These are phyloP conservation scores for Puya raimondii DNA, from an alignment of 176 grass and related monocot species.

Conservation along the genomic window DNA sequence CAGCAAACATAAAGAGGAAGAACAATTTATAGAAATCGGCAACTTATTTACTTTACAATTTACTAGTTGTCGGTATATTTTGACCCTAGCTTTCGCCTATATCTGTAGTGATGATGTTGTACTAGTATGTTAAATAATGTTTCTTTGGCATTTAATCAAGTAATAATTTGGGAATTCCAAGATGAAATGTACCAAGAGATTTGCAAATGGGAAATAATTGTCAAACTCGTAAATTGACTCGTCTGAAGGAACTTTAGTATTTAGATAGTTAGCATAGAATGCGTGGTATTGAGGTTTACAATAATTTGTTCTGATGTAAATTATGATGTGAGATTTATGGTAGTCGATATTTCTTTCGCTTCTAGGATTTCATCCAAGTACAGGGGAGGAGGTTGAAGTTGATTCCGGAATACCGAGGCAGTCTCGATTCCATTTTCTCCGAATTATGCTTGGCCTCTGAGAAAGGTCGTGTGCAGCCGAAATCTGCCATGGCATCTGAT, in stretches of 20 bases:
- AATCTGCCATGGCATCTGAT: conserved; percentile 70
- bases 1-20: no score
- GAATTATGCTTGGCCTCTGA: conserved; percentile 56
- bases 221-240: no score
- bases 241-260: not conserved
- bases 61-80: no score
- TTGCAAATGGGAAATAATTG: no score
- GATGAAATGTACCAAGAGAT: no score
- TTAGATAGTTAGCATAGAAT: not conserved
- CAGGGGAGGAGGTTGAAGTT: conserved; percentile 84
- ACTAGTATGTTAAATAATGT: no score
- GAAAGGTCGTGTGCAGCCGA: conserved; percentile 50
- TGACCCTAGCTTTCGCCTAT: no score
- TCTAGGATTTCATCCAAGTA: conserved; percentile 67
- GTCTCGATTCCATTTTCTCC: conserved; percentile 46
- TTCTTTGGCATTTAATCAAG: no score
- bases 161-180: no score
- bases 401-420: conserved; percentile 36
- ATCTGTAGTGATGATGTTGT: no score
- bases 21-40: no score
- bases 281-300: not conserved
- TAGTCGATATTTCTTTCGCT: not conserved
- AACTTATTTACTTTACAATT: no score
- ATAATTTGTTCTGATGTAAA: not conserved
- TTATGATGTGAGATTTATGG: not conserved